Base-by-base conservation (phyloP, 2,329 filamentous ascomycete species). In the Aspergillaceae sp. region DNA sequence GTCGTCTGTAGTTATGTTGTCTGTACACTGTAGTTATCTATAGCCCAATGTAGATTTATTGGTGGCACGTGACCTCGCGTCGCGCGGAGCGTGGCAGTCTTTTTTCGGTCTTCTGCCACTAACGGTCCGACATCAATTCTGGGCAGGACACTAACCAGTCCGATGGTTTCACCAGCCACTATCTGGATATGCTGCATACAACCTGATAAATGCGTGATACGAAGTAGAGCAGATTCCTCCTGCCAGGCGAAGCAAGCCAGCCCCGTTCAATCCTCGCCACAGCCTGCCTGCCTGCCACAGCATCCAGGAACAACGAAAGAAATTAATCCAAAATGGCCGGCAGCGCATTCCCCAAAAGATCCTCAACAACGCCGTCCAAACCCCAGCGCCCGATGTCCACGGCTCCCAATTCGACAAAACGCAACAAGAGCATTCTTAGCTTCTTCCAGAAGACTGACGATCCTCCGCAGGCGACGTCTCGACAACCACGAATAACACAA, bases 381-480 rank as follows among this genome's bases (percentile, higher is more conserved):
- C 30, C 43, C 43, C 7, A 43, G 45, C 3, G 37, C 44, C 9
- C 59, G 54, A 38, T 36, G 50, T 9, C 48, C 56, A 1, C 11
- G 26, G 5, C 35, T 3, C 6, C 35, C 35, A 26, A 27, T 8
- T 55, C 59, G 1, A 48, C 41, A 3, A 67, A 63, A 46, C 51
- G 52, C 34, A 87, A 86, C 56, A 72, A 74, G 5, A 87, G 82
- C 51, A 87, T 88, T 30, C 67, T 87, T 9, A 87, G 68, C 51
- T 89, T 87, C 63, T 89, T 89, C 61, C 82, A 85, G 58, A 88
- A 87, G 59, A 73, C 78, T 0, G 76, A 79, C 35, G 76, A 77
- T 8, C 66, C 67, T 0, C 65, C 44, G 69, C 76, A 47, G 74
- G 83, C 51, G 70, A 61, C 52, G 5, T 62, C 58, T 29, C 62